Percentiles rank a stretch among this genome's conserved stretches.
Conservation (phyloP, 371 early-diverging fungal species). For the Mortierella sp. region DNA sequence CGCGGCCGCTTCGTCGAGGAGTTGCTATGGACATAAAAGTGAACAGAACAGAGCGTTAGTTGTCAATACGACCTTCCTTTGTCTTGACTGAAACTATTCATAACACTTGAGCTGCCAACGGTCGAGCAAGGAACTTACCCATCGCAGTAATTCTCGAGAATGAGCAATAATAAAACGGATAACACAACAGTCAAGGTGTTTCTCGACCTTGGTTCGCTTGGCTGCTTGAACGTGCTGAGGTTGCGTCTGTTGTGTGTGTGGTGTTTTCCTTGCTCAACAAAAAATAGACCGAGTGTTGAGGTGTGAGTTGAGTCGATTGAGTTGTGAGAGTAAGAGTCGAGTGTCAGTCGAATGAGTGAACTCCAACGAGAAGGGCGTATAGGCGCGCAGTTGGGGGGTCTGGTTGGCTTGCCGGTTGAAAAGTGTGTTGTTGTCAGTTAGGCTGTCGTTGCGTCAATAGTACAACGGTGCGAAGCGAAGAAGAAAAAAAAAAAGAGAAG, state of each 20-base stretch:
- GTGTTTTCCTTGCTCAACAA: too few relatives aligned
- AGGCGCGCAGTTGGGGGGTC: background rate
- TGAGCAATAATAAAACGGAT: background rate
- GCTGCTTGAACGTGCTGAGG: background rate
- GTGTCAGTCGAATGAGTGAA: background rate
- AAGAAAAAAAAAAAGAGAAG: background rate
- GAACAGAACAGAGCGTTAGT: background rate
- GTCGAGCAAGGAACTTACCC: background rate
- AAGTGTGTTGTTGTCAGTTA: background rate
- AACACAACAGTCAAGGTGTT: background rate
- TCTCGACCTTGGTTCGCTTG: background rate
- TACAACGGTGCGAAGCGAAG: constrained; percentile 1
- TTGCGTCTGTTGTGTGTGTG: background rate
- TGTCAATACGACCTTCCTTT: background rate
- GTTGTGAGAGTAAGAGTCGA: background rate
- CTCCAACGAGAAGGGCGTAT: background rate
- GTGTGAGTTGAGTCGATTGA: background rate
- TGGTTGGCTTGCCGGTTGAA: background rate
- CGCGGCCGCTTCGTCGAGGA: constrained; percentile 52
- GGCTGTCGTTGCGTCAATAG: background rate
- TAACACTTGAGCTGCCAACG: background rate
- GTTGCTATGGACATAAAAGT: constrained; percentile 27
- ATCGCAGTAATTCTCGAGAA: background rate
- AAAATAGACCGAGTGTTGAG: background rate
- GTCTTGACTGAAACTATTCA: background rate